Evolutionary conservation across 2,329 filamentous ascomycete genomes (phyloP).

Genomic region (Alternaria gaisen): DNA sequence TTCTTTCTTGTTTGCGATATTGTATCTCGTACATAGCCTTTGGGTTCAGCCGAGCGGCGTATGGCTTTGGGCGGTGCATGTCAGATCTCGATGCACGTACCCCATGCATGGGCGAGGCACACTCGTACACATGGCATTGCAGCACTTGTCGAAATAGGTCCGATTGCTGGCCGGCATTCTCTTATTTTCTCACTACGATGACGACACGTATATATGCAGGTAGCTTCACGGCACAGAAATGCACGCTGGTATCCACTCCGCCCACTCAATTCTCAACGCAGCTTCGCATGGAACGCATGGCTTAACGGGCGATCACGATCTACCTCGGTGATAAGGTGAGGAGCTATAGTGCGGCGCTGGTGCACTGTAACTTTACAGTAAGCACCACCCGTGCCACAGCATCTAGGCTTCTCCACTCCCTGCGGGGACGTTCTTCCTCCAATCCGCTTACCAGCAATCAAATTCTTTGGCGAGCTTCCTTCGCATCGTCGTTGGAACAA

Average conservation of each 20-base stretch:
- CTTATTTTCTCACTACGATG: slow-evolving; percentile 27
- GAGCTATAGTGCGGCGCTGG: slow-evolving; percentile 11
- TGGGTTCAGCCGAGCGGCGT: slow-evolving; percentile 12
- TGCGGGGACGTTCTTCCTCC: slow-evolving; percentile 27
- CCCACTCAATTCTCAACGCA: slow-evolving; percentile 13
- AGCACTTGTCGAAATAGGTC: slow-evolving; percentile 23
- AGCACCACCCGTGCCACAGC: slow-evolving; percentile 15
- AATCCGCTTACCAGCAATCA: slow-evolving; percentile 22
- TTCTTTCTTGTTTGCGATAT: neutral
- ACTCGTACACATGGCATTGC: slow-evolving; percentile 36
- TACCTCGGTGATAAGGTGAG: slow-evolving; percentile 25
- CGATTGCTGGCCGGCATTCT: slow-evolving; percentile 15
- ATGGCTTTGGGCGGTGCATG: slow-evolving; percentile 18
- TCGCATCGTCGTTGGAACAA: slow-evolving; percentile 9
- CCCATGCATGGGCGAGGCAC: slow-evolving; percentile 28
- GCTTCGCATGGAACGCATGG: slow-evolving; percentile 8
- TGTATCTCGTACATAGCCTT: neutral
- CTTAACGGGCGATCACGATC: slow-evolving; percentile 19
- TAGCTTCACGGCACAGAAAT: slow-evolving; percentile 25
- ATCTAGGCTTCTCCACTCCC: slow-evolving; percentile 13
- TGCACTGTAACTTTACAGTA: slow-evolving; percentile 2
- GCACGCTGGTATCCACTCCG: slow-evolving; percentile 26
- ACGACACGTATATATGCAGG: slow-evolving; percentile 40
- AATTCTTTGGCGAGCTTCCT: slow-evolving; percentile 10
- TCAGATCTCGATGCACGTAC: slow-evolving; percentile 13